Conservation (phyloP, 805 yeast genomes). For the Spathaspora gorwiae region DNA sequence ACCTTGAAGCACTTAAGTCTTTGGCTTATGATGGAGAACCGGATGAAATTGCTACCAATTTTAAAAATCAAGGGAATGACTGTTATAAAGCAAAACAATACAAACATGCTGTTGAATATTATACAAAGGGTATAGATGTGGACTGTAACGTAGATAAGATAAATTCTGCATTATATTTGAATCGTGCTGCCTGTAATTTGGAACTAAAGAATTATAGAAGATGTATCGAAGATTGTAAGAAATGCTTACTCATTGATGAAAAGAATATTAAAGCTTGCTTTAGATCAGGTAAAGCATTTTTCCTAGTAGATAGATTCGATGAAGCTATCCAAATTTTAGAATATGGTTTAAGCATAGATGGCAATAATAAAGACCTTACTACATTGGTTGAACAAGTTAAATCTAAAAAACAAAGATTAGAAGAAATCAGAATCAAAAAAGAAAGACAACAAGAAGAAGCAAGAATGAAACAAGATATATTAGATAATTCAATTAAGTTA, state of each 20-base stretch:
- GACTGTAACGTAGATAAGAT: conserved; percentile 53
- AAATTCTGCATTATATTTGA: conserved; percentile 61
- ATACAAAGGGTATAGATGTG: conserved; percentile 74
- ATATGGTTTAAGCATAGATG: conserved; percentile 62
- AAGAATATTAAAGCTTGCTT: conserved; percentile 78
- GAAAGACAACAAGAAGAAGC: conserved; percentile 38
- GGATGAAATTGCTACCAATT: conserved; percentile 82
- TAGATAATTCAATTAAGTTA: conserved; percentile 56
- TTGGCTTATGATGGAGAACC: conserved; percentile 96
- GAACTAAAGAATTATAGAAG: conserved; percentile 80
- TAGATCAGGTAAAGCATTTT: conserved; percentile 79
- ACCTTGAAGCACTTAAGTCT: conserved; percentile 84
- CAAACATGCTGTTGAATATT: conserved; percentile 71
- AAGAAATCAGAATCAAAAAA: conserved; percentile 24
- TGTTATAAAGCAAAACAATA: conserved; percentile 68
- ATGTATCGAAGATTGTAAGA: conserved; percentile 82
- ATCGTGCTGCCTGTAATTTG: conserved; percentile 89
- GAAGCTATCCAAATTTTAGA: conserved; percentile 67
- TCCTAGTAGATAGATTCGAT: conserved; percentile 58
- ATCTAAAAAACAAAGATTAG: conserved; percentile 29
- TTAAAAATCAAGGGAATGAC: conserved; percentile 91
- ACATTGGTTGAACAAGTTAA: conserved; percentile 40
- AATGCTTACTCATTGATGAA: conserved; percentile 61
- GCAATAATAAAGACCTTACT: conserved; percentile 52
- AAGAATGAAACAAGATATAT: conserved; percentile 35